A percentile compares a stretch with the other conserved stretches of the same genome.
These are phyloP conservation scores for Diplodia mutila DNA, from an alignment of 2,329 filamentous ascomycete genomes.

Conservation along the genomic window DNA sequence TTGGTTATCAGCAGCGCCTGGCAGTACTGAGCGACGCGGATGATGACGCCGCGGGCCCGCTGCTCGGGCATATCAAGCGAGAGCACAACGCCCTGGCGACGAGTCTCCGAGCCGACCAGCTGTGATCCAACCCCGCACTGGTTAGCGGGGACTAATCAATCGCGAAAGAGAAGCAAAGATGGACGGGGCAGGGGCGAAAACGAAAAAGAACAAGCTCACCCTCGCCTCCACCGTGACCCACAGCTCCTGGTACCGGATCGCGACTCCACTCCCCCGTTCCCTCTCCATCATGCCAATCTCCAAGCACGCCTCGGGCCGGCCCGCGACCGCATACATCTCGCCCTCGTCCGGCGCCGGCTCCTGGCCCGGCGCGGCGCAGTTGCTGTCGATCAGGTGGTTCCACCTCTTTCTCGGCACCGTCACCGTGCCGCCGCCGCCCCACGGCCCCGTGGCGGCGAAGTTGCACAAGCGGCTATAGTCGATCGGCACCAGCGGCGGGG, in stretches of 20 bases:
- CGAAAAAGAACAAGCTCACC: conserved; percentile 27
- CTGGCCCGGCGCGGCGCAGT: conserved; percentile 33
- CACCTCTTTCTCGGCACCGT: conserved; percentile 49
- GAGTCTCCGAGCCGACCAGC: not conserved
- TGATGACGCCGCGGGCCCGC: conserved; percentile 53
- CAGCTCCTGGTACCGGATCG: conserved; percentile 67
- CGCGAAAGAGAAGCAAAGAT: not conserved
- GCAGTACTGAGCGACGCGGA: conserved; percentile 58
- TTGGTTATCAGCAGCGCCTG: conserved; percentile 60
- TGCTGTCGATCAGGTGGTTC: conserved; percentile 65
- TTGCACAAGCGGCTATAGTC: conserved; percentile 5
- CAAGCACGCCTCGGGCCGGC: conserved; percentile 40
- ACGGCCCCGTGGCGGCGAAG: not conserved
- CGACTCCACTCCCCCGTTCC: conserved; percentile 56
- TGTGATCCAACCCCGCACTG: not conserved
- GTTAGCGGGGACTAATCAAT: not conserved
- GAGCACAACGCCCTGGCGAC: conserved; percentile 46
- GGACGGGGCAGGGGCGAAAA: not conserved
- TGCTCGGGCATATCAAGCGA: conserved; percentile 40
- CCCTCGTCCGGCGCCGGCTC: conserved; percentile 57
- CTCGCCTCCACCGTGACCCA: conserved; percentile 58
- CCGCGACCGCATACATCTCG: conserved; percentile 53
- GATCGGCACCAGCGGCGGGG: conserved; percentile 27
- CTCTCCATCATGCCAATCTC: conserved; percentile 64
- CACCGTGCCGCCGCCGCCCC: not conserved